A percentile compares a stretch with the other conserved stretches of the same genome.
Evolutionary conservation across 768 basidiomycete species (phyloP).

Genomic region (Kwoniella bestiolae): DNA sequence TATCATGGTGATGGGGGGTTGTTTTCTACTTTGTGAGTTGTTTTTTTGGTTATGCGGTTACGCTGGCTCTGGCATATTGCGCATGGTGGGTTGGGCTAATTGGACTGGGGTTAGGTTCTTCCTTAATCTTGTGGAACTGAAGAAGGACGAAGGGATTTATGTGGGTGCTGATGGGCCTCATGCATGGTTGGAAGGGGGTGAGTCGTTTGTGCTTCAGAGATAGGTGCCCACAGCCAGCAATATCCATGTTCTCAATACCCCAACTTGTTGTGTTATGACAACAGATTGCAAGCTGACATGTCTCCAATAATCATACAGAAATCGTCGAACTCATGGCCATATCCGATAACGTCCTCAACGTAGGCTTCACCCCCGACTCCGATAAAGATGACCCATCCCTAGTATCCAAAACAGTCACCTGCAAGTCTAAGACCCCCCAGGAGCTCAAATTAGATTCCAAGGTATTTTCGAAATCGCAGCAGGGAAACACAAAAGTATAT

Average conservation of each 20-base stretch:
- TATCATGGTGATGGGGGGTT: conserved; percentile 44
- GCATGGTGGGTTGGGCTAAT: too few relatives aligned
- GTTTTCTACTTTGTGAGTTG: conserved; percentile 20
- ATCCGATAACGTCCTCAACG: conserved; percentile 53
- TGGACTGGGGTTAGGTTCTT: conserved; percentile 72
- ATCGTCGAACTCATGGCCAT: conserved; percentile 99
- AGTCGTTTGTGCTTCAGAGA: too few relatives aligned
- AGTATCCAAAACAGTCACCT: conserved; percentile 40
- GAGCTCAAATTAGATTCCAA: conserved; percentile 20
- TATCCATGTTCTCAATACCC: too few relatives aligned
- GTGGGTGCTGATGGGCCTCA: conserved; percentile 94
- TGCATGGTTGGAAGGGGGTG: conserved; percentile 89
- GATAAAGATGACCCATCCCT: conserved; percentile 43
- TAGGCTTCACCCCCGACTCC: conserved; percentile 40
- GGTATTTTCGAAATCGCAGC: conserved; percentile 27
- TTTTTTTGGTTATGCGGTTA: neutral
- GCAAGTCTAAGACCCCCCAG: conserved; percentile 21
- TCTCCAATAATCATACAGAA: conserved; percentile 62
- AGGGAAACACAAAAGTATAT: conserved; percentile 31
- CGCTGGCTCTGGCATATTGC: neutral
- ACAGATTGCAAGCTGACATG: neutral
- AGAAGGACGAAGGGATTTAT: conserved; percentile 88
- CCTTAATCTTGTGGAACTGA: conserved; percentile 78
- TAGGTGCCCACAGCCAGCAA: too few relatives aligned
- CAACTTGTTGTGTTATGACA: neutral